phyloP scores from a whole-genome alignment of 257 asterid species.

The Mitragyna speciosa region DNA sequence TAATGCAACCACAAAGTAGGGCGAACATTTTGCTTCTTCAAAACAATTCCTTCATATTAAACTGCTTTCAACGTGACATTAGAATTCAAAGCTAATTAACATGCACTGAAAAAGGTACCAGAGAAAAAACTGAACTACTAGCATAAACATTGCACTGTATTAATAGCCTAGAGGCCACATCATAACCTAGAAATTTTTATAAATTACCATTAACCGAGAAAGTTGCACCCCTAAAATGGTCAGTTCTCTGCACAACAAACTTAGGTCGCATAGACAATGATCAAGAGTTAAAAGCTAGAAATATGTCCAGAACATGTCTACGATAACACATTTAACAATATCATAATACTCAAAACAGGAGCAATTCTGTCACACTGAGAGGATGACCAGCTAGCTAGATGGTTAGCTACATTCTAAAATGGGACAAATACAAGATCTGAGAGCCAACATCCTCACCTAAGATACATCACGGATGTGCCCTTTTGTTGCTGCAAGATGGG shows the following conservation, averaged over 20 bases:
- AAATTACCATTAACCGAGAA: slow-evolving; percentile 2
- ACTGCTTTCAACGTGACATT: background rate
- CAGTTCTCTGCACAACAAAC: slow-evolving; percentile 9
- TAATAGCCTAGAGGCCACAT: background rate
- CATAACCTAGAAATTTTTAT: background rate
- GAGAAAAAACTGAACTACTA: background rate
- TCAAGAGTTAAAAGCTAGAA: background rate
- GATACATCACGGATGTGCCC: slow-evolving; percentile 44
- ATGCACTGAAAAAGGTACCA: background rate
- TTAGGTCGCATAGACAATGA: background rate
- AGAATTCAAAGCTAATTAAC: background rate
- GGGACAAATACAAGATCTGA: slow-evolving; percentile 5
- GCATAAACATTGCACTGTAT: background rate
- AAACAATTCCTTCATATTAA: no score
- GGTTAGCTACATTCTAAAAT: slow-evolving; percentile 14
- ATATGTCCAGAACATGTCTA: background rate
- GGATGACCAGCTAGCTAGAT: slow-evolving; percentile 3
- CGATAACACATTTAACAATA: background rate
- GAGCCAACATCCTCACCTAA: background rate
- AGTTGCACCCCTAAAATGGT: background rate
- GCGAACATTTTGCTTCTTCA: no score
- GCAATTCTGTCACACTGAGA: background rate
- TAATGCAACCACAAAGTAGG: no score
- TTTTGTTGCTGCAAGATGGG: slow-evolving; percentile 76
- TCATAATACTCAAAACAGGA: background rate